Percentiles rank a stretch among this genome's conserved stretches.
Evolutionary conservation across 345 rosid genomes (phyloP).

Genomic region (Rhodomyrtus tomentosa): DNA sequence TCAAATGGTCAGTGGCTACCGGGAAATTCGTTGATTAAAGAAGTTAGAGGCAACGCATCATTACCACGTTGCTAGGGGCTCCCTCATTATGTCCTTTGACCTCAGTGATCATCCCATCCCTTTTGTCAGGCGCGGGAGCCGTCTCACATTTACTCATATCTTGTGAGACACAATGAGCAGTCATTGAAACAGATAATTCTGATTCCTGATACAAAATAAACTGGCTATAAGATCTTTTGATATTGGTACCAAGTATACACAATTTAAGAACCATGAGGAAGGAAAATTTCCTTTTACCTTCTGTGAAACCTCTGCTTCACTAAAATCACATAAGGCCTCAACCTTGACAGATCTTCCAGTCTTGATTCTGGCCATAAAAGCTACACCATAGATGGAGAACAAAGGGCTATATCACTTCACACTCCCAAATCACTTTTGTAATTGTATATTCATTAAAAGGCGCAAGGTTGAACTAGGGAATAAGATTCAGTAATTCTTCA

Average conservation of each 20-base stretch:
- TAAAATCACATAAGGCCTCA: constrained; percentile 67
- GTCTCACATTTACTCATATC: constrained; percentile 4
- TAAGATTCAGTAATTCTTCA: not conserved
- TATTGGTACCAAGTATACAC: not conserved
- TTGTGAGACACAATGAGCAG: constrained; percentile 6
- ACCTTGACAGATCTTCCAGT: constrained; percentile 57
- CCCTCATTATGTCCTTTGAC: constrained; percentile 3
- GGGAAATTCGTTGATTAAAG: not conserved
- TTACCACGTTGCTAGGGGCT: constrained; percentile 7
- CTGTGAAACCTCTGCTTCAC: constrained; percentile 44
- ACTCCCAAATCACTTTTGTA: not conserved
- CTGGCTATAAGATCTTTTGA: not conserved
- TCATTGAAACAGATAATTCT: constrained; percentile 22
- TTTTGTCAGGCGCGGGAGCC: constrained; percentile 1
- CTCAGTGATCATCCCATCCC: not conserved
- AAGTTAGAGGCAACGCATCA: not conserved
- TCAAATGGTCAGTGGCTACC: not conserved
- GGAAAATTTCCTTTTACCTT: constrained; percentile 31
- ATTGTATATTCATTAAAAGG: not conserved
- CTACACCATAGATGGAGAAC: constrained; percentile 20
- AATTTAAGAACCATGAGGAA: not conserved
- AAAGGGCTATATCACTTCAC: not conserved
- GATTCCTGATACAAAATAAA: constrained; percentile 21
- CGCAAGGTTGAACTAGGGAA: not conserved
- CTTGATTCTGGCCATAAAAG: constrained; percentile 78